These are phyloP conservation scores for Diplocarpon rosae DNA, from an alignment of 2,329 filamentous ascomycete genomes.

Conservation along the genomic window DNA sequence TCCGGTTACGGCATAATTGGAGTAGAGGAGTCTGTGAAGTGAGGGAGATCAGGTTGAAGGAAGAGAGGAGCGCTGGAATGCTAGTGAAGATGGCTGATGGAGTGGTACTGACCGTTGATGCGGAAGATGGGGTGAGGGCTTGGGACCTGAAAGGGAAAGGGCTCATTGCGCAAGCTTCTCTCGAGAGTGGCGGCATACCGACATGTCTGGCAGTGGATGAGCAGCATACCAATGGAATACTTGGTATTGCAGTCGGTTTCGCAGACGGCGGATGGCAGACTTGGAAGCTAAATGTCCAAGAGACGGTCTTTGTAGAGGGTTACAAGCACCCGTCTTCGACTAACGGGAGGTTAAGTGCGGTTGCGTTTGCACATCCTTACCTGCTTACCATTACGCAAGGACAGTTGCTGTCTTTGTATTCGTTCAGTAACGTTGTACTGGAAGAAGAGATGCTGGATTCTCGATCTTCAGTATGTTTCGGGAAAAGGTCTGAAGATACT, in stretches of 20 bases:
- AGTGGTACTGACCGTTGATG: conserved; percentile 67
- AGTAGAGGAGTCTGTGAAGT: conserved; percentile 69
- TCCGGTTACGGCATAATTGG: conserved; percentile 87
- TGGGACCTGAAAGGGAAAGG: conserved; percentile 61
- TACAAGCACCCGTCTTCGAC: conserved; percentile 21
- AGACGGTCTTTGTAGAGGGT: conserved; percentile 18
- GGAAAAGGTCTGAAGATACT: background rate
- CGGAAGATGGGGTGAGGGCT: conserved; percentile 56
- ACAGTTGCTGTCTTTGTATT: conserved; percentile 68
- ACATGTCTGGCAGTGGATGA: conserved; percentile 58
- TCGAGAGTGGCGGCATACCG: conserved; percentile 34
- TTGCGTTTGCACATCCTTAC: conserved; percentile 66
- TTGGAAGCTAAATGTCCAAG: conserved; percentile 46
- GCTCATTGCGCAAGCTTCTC: conserved; percentile 41
- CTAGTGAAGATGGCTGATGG: conserved; percentile 71
- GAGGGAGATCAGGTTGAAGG: conserved; percentile 47
- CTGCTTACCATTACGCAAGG: conserved; percentile 66
- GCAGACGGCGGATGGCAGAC: conserved; percentile 59
- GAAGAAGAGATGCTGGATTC: conserved; percentile 8
- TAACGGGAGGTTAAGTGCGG: conserved; percentile 44
- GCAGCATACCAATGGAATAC: conserved; percentile 31
- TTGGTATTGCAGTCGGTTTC: conserved; percentile 61
- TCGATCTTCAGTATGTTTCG: conserved; percentile 2
- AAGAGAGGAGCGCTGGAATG: conserved; percentile 35
- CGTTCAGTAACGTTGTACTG: conserved; percentile 35